phyloP scores from a whole-genome alignment of 176 grass and related monocot species.

The Hordeum marinum region DNA sequence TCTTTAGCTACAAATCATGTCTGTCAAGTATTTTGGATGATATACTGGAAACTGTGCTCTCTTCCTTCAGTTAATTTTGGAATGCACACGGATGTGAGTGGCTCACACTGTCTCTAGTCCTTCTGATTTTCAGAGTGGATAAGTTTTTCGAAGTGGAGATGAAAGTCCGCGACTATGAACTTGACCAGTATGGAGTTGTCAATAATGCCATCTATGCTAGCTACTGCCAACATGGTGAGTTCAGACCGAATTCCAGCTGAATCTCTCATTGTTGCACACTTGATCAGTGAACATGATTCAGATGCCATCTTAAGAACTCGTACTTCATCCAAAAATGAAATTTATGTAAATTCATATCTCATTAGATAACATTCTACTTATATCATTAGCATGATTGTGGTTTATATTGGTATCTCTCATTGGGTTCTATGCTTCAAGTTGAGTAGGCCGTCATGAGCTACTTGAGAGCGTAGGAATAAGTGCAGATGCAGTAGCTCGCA shows the following conservation, averaged over 20 bases:
- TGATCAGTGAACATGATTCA: background rate
- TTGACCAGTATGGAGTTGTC: slow-evolving; percentile 86
- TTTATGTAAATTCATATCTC: background rate
- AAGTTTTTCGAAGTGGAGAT: slow-evolving; percentile 68
- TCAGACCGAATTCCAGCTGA: background rate
- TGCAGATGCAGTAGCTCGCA: slow-evolving; percentile 70
- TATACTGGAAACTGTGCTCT: background rate
- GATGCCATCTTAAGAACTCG: background rate
- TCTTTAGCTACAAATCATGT: background rate
- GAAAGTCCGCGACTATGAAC: slow-evolving; percentile 85
- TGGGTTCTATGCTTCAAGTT: slow-evolving; percentile 7
- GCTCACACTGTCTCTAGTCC: background rate
- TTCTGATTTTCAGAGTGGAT: slow-evolving; percentile 32
- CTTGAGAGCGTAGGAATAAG: slow-evolving; percentile 62
- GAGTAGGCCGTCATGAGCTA: slow-evolving; percentile 72
- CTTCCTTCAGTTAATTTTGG: background rate
- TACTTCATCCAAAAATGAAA: background rate
- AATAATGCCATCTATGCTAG: slow-evolving; percentile 89
- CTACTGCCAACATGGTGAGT: slow-evolving; percentile 91
- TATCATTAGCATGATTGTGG: background rate
- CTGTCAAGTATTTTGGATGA: background rate
- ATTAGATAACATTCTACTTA: too few species aligned
- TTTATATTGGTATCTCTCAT: background rate
- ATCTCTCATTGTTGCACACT: background rate
- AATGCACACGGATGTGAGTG: background rate